A percentile compares a stretch with the other conserved stretches of the same genome.
Conservation (phyloP, 2,329 filamentous ascomycete species). For the Xylaria sp. region DNA sequence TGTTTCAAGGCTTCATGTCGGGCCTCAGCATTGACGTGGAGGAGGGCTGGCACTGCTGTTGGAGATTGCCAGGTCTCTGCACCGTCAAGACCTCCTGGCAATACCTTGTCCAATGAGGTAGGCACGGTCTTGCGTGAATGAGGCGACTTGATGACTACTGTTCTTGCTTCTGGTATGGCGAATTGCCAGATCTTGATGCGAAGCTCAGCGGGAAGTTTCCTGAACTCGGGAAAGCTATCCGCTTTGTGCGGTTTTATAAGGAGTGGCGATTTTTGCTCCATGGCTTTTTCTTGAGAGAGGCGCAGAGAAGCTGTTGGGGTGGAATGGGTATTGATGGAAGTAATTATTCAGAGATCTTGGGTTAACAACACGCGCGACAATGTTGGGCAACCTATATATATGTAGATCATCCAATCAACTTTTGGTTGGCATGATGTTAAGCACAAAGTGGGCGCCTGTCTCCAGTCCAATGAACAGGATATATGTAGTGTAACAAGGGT, state of each 20-base stretch:
- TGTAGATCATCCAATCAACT: constrained; percentile 22
- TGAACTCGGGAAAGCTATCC: constrained; percentile 38
- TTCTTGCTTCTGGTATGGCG: constrained; percentile 40
- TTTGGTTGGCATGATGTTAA: constrained; percentile 30
- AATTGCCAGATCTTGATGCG: constrained; percentile 44
- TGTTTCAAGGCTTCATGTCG: constrained; percentile 42
- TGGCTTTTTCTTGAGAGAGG: constrained; percentile 33
- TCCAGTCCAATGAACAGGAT: constrained; percentile 5
- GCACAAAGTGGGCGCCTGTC: constrained; percentile 17
- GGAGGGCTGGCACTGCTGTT: constrained; percentile 40
- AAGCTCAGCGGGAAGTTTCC: constrained; percentile 41
- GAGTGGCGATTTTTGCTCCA: constrained; percentile 32
- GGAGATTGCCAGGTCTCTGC: constrained; percentile 40
- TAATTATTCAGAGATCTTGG: constrained; percentile 28
- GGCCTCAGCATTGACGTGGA: constrained; percentile 43
- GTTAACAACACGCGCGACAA: constrained; percentile 30
- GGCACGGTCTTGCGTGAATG: constrained; percentile 21
- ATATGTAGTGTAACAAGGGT: constrained; percentile 22
- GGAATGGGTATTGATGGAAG: too few species aligned
- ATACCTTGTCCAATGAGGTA: constrained; percentile 37
- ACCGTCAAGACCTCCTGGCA: constrained; percentile 24
- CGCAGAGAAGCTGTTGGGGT: constrained; percentile 33
- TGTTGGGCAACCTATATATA: constrained; percentile 34
- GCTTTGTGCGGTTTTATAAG: constrained; percentile 20
- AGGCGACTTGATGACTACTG: constrained; percentile 39